A percentile compares a stretch with the other conserved stretches of the same genome.
Conservation (phyloP, 352 stramenopile species). For the Phytophthora macrochlamydospora region DNA sequence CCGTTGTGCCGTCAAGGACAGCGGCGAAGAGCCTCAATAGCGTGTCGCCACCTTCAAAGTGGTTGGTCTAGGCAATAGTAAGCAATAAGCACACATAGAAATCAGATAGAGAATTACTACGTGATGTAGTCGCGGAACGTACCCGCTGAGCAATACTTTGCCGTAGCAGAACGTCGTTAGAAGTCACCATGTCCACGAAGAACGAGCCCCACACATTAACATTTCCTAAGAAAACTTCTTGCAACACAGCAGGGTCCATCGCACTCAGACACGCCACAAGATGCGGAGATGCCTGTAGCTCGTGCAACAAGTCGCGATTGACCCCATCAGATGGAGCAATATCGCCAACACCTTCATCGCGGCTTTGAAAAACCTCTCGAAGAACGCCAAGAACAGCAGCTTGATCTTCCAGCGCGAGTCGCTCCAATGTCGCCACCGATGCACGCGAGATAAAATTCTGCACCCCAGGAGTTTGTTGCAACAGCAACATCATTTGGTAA, state of each 20-base stretch:
- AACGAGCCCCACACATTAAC: constrained; percentile 68
- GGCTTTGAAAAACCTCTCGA: constrained; percentile 51
- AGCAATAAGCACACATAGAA: background rate
- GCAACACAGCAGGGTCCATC: constrained; percentile 61
- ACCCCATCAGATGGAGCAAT: background rate
- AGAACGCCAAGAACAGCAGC: constrained; percentile 51
- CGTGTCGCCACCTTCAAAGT: constrained; percentile 53
- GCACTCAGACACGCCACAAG: constrained; percentile 64
- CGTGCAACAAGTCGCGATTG: constrained; percentile 58
- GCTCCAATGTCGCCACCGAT: constrained; percentile 54
- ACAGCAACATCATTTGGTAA: constrained; percentile 66
- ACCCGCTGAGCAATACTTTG: constrained; percentile 57
- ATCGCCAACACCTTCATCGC: constrained; percentile 21
- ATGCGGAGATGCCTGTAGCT: constrained; percentile 58
- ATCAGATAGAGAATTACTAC: too few relatives aligned
- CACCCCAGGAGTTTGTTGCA: constrained; percentile 63
- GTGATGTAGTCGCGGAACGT: background rate
- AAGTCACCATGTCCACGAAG: constrained; percentile 63
- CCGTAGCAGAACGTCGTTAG: constrained; percentile 57
- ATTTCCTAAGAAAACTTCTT: constrained; percentile 70
- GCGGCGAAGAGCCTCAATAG: constrained; percentile 56
- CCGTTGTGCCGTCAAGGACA: constrained; percentile 46
- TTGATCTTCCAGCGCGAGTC: constrained; percentile 65
- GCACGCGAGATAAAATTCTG: constrained; percentile 64
- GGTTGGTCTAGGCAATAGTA: constrained; percentile 47